Evolutionary conservation across 306 rosid species (phyloP), one percentile per base, ranked within the genome.

Genomic region (Ceratonia siliqua): DNA sequence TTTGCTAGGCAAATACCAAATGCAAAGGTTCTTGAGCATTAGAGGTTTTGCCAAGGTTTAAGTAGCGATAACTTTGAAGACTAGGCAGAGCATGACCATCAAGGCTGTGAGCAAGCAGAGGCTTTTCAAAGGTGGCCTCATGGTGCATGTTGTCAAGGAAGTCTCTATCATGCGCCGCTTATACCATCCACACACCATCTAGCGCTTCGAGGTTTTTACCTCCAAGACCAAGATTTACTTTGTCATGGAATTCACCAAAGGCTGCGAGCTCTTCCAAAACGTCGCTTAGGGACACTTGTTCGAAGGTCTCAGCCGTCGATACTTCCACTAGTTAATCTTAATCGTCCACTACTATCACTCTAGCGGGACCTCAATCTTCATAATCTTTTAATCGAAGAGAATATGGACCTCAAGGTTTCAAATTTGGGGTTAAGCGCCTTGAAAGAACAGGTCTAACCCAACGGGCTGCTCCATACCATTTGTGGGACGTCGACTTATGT

Each of bases 401-500:
- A 89, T 8, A 86, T 83, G 89, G 59, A 83, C 15, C 81, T 89
- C 0, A 86, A 88, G 6, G 89, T 92, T 0, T 42, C 96, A 11
- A 93, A 92, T 49, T 92, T 92, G 17, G 96, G 97, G 0, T 78
- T 92, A 57, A 53, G 88, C 9, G 92, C 97, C 32, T 57, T 85
- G 1, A 38, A 61, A 11, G 86, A 79, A 2, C 84, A 81, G 71
- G 28, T 43, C 78, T 81, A 33, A 42, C 67, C 87, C 12, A 93
- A 89, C 55, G 91, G 91, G 0, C 42, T 89, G 12, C 85, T 92
- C 50, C 96, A 88, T 62, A 92, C 97, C 0, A 72, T 85, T 0
- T 92, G 97, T 20, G 97, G 97, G 5, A 92, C 97, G 0, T 96
- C 97, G 1, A 90, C 96, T 2, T 92, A 92, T 77, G 90, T 89